Conservation (phyloP, 129 eudicot species). For the Logfia minima region DNA sequence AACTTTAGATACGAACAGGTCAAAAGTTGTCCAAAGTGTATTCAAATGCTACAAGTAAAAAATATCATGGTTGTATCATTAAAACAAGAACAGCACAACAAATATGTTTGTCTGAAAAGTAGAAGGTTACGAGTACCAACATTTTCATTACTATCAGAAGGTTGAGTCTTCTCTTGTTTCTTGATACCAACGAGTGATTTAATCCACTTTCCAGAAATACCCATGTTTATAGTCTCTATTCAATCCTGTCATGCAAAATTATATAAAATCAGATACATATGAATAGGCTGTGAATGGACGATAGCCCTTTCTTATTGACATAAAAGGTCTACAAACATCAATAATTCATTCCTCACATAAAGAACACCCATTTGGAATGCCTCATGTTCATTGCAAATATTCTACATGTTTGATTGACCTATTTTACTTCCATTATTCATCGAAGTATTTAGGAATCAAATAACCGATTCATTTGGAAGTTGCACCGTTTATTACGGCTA, state of each 20-base stretch:
- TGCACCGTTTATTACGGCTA: background rate
- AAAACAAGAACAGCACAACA: background rate
- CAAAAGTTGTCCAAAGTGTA: background rate
- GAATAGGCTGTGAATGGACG: background rate
- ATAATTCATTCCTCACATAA: background rate
- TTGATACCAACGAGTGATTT: slow-evolving; percentile 68
- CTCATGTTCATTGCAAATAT: background rate
- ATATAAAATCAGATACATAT: background rate
- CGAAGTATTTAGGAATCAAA: background rate
- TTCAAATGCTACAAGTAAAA: background rate
- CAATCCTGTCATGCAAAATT: slow-evolving; percentile 17
- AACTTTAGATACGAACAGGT: background rate
- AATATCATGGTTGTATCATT: background rate
- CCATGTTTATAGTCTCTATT: slow-evolving; percentile 42
- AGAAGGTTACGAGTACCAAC: slow-evolving; percentile 32
- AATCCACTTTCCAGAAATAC: slow-evolving; percentile 78
- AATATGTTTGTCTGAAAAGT: background rate
- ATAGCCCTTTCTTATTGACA: background rate
- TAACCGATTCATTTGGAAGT: background rate
- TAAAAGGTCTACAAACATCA: background rate
- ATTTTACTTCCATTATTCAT: background rate
- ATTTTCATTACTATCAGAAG: slow-evolving; percentile 56
- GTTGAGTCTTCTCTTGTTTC: slow-evolving; percentile 65
- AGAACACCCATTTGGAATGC: background rate
- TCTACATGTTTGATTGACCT: background rate